A percentile compares a stretch with the other conserved stretches of the same genome.
phyloP scores from a whole-genome alignment of 768 basidiomycete species.

The Leucocoprinus sp. region DNA sequence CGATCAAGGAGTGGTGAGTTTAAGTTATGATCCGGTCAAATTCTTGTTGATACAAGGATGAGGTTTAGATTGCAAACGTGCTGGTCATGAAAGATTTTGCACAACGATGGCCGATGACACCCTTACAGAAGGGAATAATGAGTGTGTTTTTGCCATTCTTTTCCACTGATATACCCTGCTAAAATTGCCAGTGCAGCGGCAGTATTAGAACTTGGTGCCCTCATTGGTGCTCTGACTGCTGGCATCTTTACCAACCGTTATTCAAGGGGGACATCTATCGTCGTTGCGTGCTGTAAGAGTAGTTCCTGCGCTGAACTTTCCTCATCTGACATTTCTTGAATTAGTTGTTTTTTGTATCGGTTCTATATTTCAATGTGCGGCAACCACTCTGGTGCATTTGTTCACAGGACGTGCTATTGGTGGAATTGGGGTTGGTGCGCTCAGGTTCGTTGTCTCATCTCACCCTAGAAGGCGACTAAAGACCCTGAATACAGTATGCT shows the following conservation, averaged over 20 bases:
- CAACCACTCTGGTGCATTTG: constrained; percentile 46
- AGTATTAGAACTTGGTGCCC: constrained; percentile 66
- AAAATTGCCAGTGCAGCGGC: constrained; percentile 43
- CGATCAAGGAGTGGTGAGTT: constrained; percentile 64
- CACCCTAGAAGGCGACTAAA: constrained; percentile 1
- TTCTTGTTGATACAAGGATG: neutral
- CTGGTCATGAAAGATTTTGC: constrained; percentile 76
- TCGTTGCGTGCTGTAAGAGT: constrained; percentile 54
- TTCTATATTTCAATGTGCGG: constrained; percentile 58
- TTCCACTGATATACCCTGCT: neutral
- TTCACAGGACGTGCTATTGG: constrained; percentile 68
- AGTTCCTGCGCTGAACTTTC: neutral
- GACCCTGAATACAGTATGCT: constrained; percentile 46
- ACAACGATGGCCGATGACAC: constrained; percentile 57
- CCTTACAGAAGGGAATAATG: constrained; percentile 70
- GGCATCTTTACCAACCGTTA: constrained; percentile 63
- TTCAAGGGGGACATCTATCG: constrained; percentile 61
- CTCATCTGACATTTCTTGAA: neutral
- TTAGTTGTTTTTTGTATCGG: constrained; percentile 66
- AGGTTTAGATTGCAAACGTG: constrained; percentile 62
- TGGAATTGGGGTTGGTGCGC: constrained; percentile 72
- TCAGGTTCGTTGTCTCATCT: constrained; percentile 36
- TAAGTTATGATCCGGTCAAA: neutral
- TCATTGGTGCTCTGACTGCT: constrained; percentile 63
- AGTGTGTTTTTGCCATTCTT: constrained; percentile 42